Base-by-base conservation (phyloP, 2,329 filamentous ascomycete genomes). In the Periconia sp. region DNA sequence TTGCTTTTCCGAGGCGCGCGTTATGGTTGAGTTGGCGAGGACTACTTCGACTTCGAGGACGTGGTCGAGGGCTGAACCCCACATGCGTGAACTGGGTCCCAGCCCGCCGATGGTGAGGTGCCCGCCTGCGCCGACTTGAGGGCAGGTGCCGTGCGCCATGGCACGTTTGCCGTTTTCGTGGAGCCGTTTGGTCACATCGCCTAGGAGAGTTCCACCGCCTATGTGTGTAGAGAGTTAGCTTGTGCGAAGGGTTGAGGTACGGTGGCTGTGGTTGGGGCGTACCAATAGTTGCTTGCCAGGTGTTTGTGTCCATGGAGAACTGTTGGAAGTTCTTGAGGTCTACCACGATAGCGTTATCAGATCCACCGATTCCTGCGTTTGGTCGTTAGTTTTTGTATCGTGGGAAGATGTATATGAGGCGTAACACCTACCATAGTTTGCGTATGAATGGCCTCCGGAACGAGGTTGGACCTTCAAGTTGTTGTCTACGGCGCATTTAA, bases 401-500 rank as follows among this genome's bases (percentile, higher is more conserved):
- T 15, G 14, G 47, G 17, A 44, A 31, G 2, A 2, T n/a, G 10
- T 27, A n/a, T 27, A 3, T 27, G 19, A 11, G 33, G 2, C 7
- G n/a, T 27, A 23, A 8, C 11, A 27, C 17, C 3, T 57, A 65
- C 69, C 65, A 55, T 79, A 78, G 1, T 79, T 79, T 0, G 74
- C 85, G 55, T 85, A 88, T 0, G 84, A 87, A 59, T 88, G 85
- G 0, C 86, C 86, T 3, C 85, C 85, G 1, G 82, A 84, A 44
- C 79, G 81, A n/a, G 85, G 79, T 63, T 87, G 84, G 0, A 88
- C 82, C 55, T 81, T 81, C 40, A 82, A 65, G 6, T 73, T 74
- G 55, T 78, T 76, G 10, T 77, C 62, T 0, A 70, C 76, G 1
- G 85, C 85, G 60, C 85, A 88, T 58, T 82, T 82, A 41, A 88